Percentiles rank a stretch among this genome's conserved stretches.
These are phyloP conservation scores for Phalaenopsis equestris DNA, from an alignment of 106 monocot species.

Conservation along the genomic window DNA sequence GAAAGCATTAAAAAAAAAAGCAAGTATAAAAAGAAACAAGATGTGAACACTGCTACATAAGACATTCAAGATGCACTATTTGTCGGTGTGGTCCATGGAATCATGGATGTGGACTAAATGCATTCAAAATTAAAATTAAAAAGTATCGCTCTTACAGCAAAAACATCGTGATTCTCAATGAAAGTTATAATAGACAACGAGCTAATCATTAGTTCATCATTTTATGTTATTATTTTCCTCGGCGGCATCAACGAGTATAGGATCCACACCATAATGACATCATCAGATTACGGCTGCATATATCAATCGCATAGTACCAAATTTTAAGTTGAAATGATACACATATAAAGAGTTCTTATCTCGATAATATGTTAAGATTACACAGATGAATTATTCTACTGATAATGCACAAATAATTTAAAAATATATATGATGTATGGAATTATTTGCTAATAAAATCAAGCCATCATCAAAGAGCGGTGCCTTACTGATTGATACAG, in stretches of 20 bases:
- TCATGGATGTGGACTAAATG: too few relatives aligned
- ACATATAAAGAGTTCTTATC: neutral
- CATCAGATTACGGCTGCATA: neutral
- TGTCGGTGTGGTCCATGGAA: too few relatives aligned
- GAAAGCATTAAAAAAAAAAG: too few relatives aligned
- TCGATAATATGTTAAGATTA: neutral
- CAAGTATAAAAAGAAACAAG: too few relatives aligned
- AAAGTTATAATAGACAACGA: neutral
- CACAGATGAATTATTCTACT: neutral
- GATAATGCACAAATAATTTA: neutral
- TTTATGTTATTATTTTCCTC: slow-evolving; percentile 3
- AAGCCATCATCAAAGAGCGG: neutral
- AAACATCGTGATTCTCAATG: slow-evolving; percentile 1
- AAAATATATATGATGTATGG: neutral
- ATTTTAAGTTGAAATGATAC: neutral
- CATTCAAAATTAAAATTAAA: neutral
- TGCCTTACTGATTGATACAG: slow-evolving; percentile 30
- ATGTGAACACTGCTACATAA: too few relatives aligned
- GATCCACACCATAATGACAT: slow-evolving; percentile 1
- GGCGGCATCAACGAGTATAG: slow-evolving; percentile 2
- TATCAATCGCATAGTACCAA: neutral
- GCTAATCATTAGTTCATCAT: neutral
- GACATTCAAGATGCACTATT: too few relatives aligned
- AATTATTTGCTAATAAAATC: neutral
- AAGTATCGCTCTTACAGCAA: neutral